Percentiles rank a stretch among this genome's conserved stretches.
phyloP scores from a whole-genome alignment of 306 rosid genomes.

The Pueraria montana region DNA sequence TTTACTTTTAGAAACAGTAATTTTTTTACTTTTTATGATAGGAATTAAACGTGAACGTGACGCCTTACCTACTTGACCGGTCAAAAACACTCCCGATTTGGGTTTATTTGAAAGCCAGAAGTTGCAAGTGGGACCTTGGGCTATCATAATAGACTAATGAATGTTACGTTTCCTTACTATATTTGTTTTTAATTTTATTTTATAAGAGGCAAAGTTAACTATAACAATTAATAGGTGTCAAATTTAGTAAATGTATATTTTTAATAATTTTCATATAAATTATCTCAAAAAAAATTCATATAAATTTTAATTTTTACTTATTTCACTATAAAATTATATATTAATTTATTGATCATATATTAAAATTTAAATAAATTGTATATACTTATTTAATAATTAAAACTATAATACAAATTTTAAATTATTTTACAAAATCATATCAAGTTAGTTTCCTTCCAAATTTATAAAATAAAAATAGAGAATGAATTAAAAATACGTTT shows the following conservation, averaged over 20 bases:
- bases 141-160: neutral
- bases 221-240: too few species aligned
- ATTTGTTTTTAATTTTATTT: too few species aligned
- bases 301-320: neutral
- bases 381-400: too few species aligned
- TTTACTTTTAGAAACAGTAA: neutral
- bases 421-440: neutral
- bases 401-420: neutral
- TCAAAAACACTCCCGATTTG: slow-evolving; percentile 1
- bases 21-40: too few species aligned
- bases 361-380: too few species aligned
- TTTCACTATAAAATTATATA: too few species aligned
- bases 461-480: neutral
- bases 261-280: too few species aligned
- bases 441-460: neutral
- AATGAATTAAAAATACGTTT: too few species aligned
- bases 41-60: neutral
- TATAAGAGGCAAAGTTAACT: too few species aligned
- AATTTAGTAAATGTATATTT: too few species aligned
- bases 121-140: neutral
- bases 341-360: neutral
- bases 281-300: too few species aligned
- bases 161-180: neutral
- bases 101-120: neutral
- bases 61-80: slow-evolving; percentile 1